phyloP scores from a whole-genome alignment of 2,329 filamentous ascomycete species.

The Rasamsonia emersonii region DNA sequence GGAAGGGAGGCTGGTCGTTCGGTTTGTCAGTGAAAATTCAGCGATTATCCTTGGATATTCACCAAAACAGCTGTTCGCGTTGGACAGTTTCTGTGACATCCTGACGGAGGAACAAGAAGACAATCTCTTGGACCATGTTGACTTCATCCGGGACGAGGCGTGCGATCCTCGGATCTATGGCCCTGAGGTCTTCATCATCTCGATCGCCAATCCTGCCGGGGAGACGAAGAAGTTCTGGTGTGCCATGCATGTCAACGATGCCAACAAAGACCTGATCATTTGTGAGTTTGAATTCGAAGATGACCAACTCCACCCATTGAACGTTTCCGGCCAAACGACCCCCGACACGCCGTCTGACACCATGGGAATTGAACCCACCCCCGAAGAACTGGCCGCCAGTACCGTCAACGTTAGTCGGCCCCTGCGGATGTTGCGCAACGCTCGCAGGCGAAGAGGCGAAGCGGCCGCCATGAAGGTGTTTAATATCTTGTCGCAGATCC shows the following conservation, averaged over 20 bases:
- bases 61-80: slow-evolving; percentile 63
- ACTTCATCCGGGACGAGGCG: slow-evolving; percentile 78
- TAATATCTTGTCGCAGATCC: slow-evolving; percentile 85
- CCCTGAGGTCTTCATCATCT: slow-evolving; percentile 76
- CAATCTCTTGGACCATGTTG: slow-evolving; percentile 74
- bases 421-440: slow-evolving; percentile 61
- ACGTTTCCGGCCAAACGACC: slow-evolving; percentile 47
- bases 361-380: slow-evolving; percentile 60
- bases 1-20: slow-evolving; percentile 60
- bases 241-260: slow-evolving; percentile 67
- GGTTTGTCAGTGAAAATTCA: slow-evolving; percentile 75
- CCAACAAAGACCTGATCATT: slow-evolving; percentile 62
- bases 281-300: slow-evolving; percentile 87
- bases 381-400: slow-evolving; percentile 66
- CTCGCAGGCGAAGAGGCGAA: slow-evolving; percentile 66
- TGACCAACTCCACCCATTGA: slow-evolving; percentile 59
- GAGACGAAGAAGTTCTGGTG: slow-evolving; percentile 70
- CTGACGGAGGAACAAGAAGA: slow-evolving; percentile 76
- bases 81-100: slow-evolving; percentile 73
- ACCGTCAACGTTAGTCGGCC: slow-evolving; percentile 66
- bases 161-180: slow-evolving; percentile 66
- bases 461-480: slow-evolving; percentile 91
- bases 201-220: slow-evolving; percentile 52
- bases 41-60: slow-evolving; percentile 65
- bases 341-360: slow-evolving; percentile 65